Conservation (phyloP, 768 basidiomycete genomes). For the Russula brevipes region DNA sequence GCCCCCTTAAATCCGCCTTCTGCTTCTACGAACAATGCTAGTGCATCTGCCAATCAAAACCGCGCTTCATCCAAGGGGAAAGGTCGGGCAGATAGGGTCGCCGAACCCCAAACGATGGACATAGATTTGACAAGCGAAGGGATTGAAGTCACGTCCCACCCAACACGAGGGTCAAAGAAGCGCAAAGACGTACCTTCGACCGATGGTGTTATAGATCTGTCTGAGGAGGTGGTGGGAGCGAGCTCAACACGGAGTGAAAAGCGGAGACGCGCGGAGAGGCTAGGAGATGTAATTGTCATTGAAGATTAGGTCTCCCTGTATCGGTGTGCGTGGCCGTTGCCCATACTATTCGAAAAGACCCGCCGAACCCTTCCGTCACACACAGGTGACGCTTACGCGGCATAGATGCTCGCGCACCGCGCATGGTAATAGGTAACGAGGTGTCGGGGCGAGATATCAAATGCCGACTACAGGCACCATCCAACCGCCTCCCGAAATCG, state of each 20-base stretch:
- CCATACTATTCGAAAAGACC: not conserved
- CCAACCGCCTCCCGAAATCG: conserved; percentile 60
- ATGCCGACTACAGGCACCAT: conserved; percentile 48
- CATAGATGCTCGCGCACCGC: not conserved
- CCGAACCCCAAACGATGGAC: conserved; percentile 4
- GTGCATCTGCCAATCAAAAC: not conserved
- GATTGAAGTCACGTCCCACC: conserved; percentile 3
- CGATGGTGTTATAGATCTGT: conserved; percentile 17
- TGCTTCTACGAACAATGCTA: not conserved
- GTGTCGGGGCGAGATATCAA: not conserved
- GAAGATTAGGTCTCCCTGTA: conserved; percentile 22
- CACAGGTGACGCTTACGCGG: not conserved
- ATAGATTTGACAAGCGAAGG: conserved; percentile 21
- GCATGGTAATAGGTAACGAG: not conserved
- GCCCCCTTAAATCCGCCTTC: not conserved
- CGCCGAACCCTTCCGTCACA: not conserved
- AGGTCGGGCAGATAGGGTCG: conserved; percentile 12
- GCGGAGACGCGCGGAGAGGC: conserved; percentile 22
- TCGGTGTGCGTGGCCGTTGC: conserved; percentile 4
- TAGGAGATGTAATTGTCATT: conserved; percentile 24
- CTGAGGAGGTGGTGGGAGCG: conserved; percentile 17
- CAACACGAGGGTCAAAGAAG: conserved; percentile 21
- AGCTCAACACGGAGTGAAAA: conserved; percentile 19
- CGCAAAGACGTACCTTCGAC: conserved; percentile 8
- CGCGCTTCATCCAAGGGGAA: conserved; percentile 22